These are phyloP conservation scores for Sclerotinia subarctica DNA, from an alignment of 2,329 filamentous ascomycete genomes.

Conservation along the genomic window DNA sequence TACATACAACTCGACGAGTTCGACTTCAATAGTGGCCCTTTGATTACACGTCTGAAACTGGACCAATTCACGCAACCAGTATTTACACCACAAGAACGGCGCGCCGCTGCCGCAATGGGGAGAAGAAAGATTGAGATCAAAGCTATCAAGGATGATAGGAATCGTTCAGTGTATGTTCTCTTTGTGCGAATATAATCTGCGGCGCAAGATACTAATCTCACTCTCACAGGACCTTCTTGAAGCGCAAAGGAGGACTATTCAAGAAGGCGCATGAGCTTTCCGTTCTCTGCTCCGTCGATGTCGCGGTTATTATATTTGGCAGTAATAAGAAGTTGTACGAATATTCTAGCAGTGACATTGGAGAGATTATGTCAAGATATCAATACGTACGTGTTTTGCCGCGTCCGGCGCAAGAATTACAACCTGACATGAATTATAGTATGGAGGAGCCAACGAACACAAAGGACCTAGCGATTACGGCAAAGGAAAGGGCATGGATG, in stretches of 20 bases:
- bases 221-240: slow-evolving; percentile 78
- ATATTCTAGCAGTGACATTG: slow-evolving; percentile 92
- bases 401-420: slow-evolving; percentile 10
- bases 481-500: slow-evolving; percentile 65
- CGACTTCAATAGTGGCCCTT: background rate
- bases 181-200: slow-evolving; percentile 14
- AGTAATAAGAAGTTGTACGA: slow-evolving; percentile 99
- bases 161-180: slow-evolving; percentile 80
- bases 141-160: slow-evolving; percentile 97
- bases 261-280: slow-evolving; percentile 99
- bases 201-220: slow-evolving; percentile 20
- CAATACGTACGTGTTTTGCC: slow-evolving; percentile 71
- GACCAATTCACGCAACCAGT: slow-evolving; percentile 35
- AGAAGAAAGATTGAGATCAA: slow-evolving; percentile 99
- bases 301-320: slow-evolving; percentile 97
- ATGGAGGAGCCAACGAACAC: slow-evolving; percentile 89
- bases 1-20: slow-evolving; percentile 1
- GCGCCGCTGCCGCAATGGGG: slow-evolving; percentile 63
- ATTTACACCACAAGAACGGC: slow-evolving; percentile 34
- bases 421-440: slow-evolving; percentile 51
- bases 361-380: slow-evolving; percentile 81
- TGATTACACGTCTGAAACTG: slow-evolving; percentile 27
- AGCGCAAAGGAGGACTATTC: slow-evolving; percentile 97
- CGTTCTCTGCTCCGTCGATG: slow-evolving; percentile 95
- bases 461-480: slow-evolving; percentile 94